Evolutionary conservation across 106 monocot genomes (phyloP).

Genomic region (Hemerocallis citrina): DNA sequence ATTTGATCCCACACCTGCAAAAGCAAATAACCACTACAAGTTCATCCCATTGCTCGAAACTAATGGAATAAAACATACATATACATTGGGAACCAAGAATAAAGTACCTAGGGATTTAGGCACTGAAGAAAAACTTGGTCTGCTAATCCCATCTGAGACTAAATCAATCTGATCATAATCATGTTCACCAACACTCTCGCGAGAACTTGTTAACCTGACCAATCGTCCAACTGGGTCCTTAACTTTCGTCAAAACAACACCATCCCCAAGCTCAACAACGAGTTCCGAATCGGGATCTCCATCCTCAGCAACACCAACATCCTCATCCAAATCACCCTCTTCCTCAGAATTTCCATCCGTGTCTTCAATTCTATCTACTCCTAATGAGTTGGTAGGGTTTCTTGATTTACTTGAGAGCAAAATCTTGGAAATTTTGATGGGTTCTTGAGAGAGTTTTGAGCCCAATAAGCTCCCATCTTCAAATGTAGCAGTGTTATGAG

Average conservation of each 20-base stretch:
- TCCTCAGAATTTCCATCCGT: background rate
- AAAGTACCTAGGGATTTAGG: background rate
- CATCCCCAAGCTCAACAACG: conserved; percentile 7
- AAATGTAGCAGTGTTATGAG: background rate
- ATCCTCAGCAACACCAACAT: conserved; percentile 19
- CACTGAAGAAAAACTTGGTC: background rate
- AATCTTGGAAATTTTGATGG: background rate
- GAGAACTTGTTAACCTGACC: background rate
- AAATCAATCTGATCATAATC: background rate
- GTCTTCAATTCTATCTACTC: background rate
- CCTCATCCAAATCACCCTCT: background rate
- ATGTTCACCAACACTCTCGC: background rate
- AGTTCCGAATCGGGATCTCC: conserved; percentile 23
- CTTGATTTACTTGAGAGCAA: conserved; percentile 9
- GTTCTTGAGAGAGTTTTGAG: background rate
- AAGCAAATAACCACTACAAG: background rate
- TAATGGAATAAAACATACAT: background rate
- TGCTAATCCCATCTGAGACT: background rate
- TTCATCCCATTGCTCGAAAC: background rate
- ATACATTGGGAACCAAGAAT: background rate
- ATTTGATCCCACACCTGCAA: background rate
- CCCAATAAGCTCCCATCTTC: background rate
- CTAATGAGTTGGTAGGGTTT: background rate
- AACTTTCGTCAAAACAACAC: conserved; percentile 10
- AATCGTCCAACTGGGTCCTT: conserved; percentile 3